Base-by-base conservation (phyloP, 1,284 basidiomycete species). In the Phellopilus nigrolimitatus region DNA sequence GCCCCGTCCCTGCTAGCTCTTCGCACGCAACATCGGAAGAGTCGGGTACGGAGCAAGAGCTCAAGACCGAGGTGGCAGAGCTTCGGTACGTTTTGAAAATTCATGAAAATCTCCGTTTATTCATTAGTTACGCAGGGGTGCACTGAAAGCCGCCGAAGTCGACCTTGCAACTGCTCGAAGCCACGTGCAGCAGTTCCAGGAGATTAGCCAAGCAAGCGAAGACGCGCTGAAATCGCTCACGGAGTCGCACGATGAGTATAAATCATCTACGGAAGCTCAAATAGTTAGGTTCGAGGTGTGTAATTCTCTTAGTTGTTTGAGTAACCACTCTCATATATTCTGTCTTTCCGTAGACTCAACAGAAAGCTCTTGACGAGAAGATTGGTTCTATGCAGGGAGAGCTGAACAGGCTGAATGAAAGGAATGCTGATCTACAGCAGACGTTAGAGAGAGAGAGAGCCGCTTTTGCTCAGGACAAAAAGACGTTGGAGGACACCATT, bases 51-150 rank as follows among this genome's bases (percentile, higher is more conserved):
- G 90, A 92, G 61, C 85, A 91, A 61, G 86, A 90, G 61, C 75
- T 95, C 3, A 84, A 92, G 66, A 76, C 82, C 17, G 89, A 94
- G 62, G 81, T 95, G 22, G 91, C 91, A 3, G 89, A 92, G 49
- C 74, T 93, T 27, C 76, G 88, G 86, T 89, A 53, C 28, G 74
- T 70, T 19, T 48, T n/a, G 22, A 7, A 28, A 33, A 4, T 19
- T 36, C 1, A 30, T n/a, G 21, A 12, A 38, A 4, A 47, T 12
- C 2, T 25, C 22, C 21, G 33, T 13, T 19, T 15, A 53, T 28
- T 53, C 48, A 51, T 37, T 42, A 17, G 31, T 21, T 47, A 34
- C n/a, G 10, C 60, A 91, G 89, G 15, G 80, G 81, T 46, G 72
- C 82, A 17, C 71, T 93, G 39, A 89, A 88, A 67, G 74, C 88